These are phyloP conservation scores for Caloboletus inedulis DNA, from an alignment of 1,284 basidiomycete species.

Conservation along the genomic window DNA sequence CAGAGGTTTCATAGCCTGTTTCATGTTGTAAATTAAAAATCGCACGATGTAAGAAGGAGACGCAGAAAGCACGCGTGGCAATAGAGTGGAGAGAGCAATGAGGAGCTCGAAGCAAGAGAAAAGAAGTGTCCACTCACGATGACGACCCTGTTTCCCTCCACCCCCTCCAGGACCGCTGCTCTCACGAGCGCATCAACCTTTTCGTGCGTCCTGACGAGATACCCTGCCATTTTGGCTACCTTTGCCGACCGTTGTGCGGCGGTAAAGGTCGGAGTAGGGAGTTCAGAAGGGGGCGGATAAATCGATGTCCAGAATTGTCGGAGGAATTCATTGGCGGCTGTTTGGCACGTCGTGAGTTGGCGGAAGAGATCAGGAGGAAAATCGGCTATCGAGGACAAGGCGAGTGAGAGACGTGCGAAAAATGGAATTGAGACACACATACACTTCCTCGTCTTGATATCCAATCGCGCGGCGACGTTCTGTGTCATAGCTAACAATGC, in stretches of 20 bases:
- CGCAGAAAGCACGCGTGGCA: not conserved
- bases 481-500: slow-evolving; percentile 74
- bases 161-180: slow-evolving; percentile 56
- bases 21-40: slow-evolving; percentile 5
- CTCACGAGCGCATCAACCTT: slow-evolving; percentile 77
- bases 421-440: slow-evolving; percentile 19
- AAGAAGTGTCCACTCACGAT: slow-evolving; percentile 48
- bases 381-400: slow-evolving; percentile 48
- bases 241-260: slow-evolving; percentile 69
- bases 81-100: not conserved
- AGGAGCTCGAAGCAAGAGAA: not conserved
- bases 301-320: slow-evolving; percentile 93
- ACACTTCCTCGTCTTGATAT: slow-evolving; percentile 65
- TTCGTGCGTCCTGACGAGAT: slow-evolving; percentile 73
- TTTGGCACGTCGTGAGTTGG: slow-evolving; percentile 86
- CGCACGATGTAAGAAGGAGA: not conserved
- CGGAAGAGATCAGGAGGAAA: slow-evolving; percentile 77
- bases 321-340: slow-evolving; percentile 92
- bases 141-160: slow-evolving; percentile 64
- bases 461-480: slow-evolving; percentile 66
- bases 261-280: slow-evolving; percentile 45
- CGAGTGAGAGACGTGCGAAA: not conserved
- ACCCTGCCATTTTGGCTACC: slow-evolving; percentile 81
- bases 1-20: slow-evolving; percentile 77
- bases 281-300: slow-evolving; percentile 70